These are phyloP conservation scores for Fusarium gaditjirri DNA, from an alignment of 2,329 filamentous ascomycete species.

Conservation along the genomic window DNA sequence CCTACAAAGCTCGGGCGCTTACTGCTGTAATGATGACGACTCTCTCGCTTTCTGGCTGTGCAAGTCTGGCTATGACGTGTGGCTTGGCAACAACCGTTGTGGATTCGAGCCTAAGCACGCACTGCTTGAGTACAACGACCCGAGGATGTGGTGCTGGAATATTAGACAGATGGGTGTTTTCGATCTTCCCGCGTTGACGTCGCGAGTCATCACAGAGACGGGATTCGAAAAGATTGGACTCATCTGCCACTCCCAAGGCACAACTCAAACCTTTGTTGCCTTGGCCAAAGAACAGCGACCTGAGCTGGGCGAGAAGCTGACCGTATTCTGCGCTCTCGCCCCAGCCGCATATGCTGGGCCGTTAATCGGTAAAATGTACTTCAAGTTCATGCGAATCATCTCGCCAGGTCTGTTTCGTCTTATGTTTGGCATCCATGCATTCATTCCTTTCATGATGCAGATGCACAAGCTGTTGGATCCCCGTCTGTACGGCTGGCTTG, in stretches of 20 bases:
- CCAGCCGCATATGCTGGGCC: conserved; percentile 92
- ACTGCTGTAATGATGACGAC: conserved; percentile 89
- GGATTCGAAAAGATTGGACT: conserved; percentile 85
- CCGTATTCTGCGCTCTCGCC: conserved; percentile 89
- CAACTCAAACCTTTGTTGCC: conserved; percentile 87
- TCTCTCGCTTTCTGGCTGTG: conserved; percentile 92
- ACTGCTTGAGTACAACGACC: conserved; percentile 76
- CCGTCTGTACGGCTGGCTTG: conserved; percentile 79
- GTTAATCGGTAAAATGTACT: conserved; percentile 85
- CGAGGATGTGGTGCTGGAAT: conserved; percentile 97
- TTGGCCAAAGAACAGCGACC: conserved; percentile 91
- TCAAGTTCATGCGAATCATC: conserved; percentile 89
- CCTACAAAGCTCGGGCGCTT: conserved; percentile 87
- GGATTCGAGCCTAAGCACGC: conserved; percentile 83
- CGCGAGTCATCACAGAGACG: conserved; percentile 82
- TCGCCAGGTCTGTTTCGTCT: conserved; percentile 79
- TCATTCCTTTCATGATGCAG: conserved; percentile 93
- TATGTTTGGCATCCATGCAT: conserved; percentile 91
- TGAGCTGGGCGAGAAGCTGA: conserved; percentile 82
- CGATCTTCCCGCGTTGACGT: conserved; percentile 84
- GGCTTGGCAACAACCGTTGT: conserved; percentile 94
- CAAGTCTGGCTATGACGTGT: conserved; percentile 93
- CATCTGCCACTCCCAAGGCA: conserved; percentile 90
- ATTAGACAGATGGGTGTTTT: conserved; percentile 93
- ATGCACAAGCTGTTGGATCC: conserved; percentile 77